phyloP scores from a whole-genome alignment of 768 basidiomycete genomes.

The Termitomyces sp. region DNA sequence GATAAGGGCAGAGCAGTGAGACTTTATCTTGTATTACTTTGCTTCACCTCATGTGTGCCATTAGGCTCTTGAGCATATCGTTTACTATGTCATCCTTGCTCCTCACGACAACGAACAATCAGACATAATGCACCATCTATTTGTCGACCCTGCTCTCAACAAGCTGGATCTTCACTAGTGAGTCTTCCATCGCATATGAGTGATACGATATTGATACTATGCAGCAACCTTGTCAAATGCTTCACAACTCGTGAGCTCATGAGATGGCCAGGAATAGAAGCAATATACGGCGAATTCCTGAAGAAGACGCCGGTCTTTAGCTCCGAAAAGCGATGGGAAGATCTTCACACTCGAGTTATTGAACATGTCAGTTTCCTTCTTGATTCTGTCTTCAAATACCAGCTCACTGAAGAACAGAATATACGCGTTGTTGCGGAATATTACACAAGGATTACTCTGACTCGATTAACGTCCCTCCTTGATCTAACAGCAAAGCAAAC shows the following conservation, averaged over 20 bases:
- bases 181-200: constrained; percentile 13
- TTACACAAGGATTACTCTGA: constrained; percentile 87
- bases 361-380: constrained; percentile 73
- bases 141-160: constrained; percentile 66
- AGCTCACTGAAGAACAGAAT: constrained; percentile 52
- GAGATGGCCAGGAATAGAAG: constrained; percentile 94
- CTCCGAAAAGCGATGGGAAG: constrained; percentile 81
- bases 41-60: constrained; percentile 6
- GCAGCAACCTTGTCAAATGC: constrained; percentile 90
- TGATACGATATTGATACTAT: constrained; percentile 6
- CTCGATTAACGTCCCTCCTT: constrained; percentile 78
- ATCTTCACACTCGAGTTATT: constrained; percentile 90
- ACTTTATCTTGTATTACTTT: constrained; percentile 1
- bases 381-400: not conserved
- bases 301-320: constrained; percentile 78
- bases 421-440: constrained; percentile 92
- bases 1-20: constrained; percentile 66
- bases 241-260: constrained; percentile 91
- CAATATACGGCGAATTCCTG: constrained; percentile 80
- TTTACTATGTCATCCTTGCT: constrained; percentile 90
- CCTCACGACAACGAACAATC: constrained; percentile 96
- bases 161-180: constrained; percentile 87
- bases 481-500: constrained; percentile 79
- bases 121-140: constrained; percentile 90
- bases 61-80: constrained; percentile 90